Evolutionary conservation across 129 eudicot genomes (phyloP).

Genomic region (Deinandra increscens): DNA sequence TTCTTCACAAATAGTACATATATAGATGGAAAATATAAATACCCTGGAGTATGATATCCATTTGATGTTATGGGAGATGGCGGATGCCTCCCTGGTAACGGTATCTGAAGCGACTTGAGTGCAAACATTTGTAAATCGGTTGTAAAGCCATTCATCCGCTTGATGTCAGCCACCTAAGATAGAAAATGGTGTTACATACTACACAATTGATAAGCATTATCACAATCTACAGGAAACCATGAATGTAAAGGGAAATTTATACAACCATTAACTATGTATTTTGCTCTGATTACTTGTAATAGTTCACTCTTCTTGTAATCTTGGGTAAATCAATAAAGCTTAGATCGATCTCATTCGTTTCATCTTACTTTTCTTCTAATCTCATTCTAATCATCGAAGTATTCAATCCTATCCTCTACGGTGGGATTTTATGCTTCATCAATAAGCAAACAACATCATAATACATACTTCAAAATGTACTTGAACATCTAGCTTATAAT

Average conservation of each 20-base stretch:
- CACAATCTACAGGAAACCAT: constrained; percentile 6
- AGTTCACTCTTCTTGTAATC: no score
- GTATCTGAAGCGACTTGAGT: constrained; percentile 74
- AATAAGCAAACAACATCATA: neutral
- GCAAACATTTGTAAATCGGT: constrained; percentile 93
- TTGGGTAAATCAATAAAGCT: no score
- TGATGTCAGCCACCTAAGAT: constrained; percentile 75
- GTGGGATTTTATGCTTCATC: no score
- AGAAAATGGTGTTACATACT: neutral
- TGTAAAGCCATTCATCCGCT: constrained; percentile 73
- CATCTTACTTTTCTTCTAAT: no score
- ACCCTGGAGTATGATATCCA: constrained; percentile 57
- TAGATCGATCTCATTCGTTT: no score
- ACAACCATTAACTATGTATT: neutral
- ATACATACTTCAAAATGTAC: neutral
- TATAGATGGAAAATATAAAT: constrained; percentile 1
- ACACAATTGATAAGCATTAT: constrained; percentile 2
- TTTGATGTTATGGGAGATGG: constrained; percentile 62
- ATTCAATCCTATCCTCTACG: no score
- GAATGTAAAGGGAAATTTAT: neutral
- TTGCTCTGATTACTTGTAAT: no score
- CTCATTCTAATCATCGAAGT: no score
- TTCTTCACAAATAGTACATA: neutral
- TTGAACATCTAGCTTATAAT: neutral
- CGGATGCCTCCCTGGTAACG: constrained; percentile 86